Conservation (phyloP, 108 stramenopile species). For the Cylindrotheca closterium region DNA sequence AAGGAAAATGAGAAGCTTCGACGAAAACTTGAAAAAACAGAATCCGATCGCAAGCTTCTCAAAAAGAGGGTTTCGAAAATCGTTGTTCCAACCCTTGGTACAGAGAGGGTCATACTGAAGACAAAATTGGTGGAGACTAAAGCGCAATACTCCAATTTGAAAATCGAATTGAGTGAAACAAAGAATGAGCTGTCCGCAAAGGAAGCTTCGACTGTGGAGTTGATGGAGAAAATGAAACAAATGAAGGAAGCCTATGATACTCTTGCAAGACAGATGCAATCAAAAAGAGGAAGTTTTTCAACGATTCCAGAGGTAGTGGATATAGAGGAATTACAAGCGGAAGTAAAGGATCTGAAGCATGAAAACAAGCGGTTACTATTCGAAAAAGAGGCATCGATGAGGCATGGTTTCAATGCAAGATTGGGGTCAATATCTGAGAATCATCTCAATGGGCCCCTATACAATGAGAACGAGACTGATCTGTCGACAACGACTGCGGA, state of each 20-base stretch:
- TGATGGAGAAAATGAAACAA: not conserved
- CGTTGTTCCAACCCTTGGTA: not conserved
- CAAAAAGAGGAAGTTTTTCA: not conserved
- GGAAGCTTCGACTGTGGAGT: not conserved
- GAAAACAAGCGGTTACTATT: not conserved
- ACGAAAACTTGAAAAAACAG: not conserved
- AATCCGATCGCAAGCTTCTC: not conserved
- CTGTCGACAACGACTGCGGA: not conserved
- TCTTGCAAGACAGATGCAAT: not conserved
- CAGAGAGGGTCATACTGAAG: not conserved
- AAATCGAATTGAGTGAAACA: not conserved
- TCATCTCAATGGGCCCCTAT: too few relatives aligned
- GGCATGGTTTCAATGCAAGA: too few relatives aligned
- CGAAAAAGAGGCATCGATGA: not conserved
- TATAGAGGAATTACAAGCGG: not conserved
- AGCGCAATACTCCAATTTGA: slow-evolving; percentile 1
- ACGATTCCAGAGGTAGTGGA: not conserved
- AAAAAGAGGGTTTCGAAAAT: not conserved
- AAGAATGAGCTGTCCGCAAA: not conserved
- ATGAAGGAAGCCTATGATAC: not conserved
- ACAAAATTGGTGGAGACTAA: not conserved
- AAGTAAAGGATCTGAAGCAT: not conserved
- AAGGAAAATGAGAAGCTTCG: not conserved
- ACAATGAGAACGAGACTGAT: too few relatives aligned
- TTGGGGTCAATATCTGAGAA: too few relatives aligned